Conservation (phyloP, 495 filamentous ascomycete genomes). For the Polyplosphaeria fusca region DNA sequence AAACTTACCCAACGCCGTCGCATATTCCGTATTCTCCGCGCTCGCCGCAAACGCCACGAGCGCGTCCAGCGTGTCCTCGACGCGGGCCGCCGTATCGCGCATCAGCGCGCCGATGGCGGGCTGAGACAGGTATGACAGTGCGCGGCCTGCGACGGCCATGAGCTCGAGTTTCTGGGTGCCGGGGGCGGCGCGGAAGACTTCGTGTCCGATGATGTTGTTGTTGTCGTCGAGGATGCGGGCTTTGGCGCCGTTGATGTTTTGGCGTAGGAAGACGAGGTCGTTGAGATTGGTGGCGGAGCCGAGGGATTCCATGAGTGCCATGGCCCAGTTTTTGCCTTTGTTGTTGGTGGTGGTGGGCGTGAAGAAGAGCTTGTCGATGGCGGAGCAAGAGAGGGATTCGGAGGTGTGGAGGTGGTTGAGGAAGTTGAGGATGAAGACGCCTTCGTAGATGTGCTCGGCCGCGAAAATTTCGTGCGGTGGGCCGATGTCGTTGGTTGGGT, state of each 20-base stretch:
- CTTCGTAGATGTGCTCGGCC: slow-evolving; percentile 17
- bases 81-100: neutral
- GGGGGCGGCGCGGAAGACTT: neutral
- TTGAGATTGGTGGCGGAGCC: slow-evolving; percentile 3
- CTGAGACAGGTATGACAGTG: slow-evolving; percentile 1
- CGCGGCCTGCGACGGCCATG: slow-evolving; percentile 8
- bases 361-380: slow-evolving; percentile 7
- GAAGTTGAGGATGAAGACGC: slow-evolving; percentile 8
- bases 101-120: neutral
- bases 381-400: neutral
- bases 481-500: neutral
- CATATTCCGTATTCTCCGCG: neutral
- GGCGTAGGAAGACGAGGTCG: slow-evolving; percentile 9
- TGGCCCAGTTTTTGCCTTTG: slow-evolving; percentile 1
- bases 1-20: neutral
- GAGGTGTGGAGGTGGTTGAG: neutral
- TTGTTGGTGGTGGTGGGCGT: neutral
- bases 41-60: too few species aligned
- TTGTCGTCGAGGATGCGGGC: slow-evolving; percentile 2
- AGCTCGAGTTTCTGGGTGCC: neutral
- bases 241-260: slow-evolving; percentile 17
- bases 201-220: slow-evolving; percentile 12
- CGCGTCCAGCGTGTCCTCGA: slow-evolving; percentile 10
- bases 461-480: neutral
- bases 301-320: slow-evolving; percentile 10